phyloP scores from a whole-genome alignment of 2,329 filamentous ascomycete genomes.

The Celoporthe dispersa region DNA sequence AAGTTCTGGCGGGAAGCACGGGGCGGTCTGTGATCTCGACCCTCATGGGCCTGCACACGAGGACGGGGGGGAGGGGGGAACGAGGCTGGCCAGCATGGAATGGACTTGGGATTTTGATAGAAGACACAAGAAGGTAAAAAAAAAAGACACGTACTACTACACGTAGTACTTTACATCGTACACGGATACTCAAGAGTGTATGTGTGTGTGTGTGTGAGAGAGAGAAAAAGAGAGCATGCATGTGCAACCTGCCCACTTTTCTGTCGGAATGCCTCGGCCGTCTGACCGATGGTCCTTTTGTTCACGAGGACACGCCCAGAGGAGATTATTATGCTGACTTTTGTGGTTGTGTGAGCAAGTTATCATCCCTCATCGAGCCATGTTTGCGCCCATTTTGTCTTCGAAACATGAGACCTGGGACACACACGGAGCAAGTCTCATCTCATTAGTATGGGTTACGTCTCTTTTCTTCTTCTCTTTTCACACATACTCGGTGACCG shows the following conservation, averaged over 20 bases:
- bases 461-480: not conserved
- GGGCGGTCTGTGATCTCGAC: no score
- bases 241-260: not conserved
- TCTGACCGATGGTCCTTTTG: not conserved
- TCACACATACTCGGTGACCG: not conserved
- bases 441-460: not conserved
- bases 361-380: not conserved
- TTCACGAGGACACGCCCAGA: not conserved
- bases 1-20: not conserved
- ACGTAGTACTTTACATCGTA: no score
- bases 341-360: not conserved
- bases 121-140: no score
- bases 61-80: not conserved
- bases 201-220: not conserved
- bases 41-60: not conserved
- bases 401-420: not conserved
- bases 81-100: not conserved
- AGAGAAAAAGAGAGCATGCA: not conserved
- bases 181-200: no score
- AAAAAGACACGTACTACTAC: no score
- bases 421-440: not conserved
- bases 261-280: not conserved
- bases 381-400: not conserved
- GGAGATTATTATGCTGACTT: not conserved
- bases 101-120: no score